Evolutionary conservation across 305 asterid genomes (phyloP).

Genomic region (Fraxinus sp.): DNA sequence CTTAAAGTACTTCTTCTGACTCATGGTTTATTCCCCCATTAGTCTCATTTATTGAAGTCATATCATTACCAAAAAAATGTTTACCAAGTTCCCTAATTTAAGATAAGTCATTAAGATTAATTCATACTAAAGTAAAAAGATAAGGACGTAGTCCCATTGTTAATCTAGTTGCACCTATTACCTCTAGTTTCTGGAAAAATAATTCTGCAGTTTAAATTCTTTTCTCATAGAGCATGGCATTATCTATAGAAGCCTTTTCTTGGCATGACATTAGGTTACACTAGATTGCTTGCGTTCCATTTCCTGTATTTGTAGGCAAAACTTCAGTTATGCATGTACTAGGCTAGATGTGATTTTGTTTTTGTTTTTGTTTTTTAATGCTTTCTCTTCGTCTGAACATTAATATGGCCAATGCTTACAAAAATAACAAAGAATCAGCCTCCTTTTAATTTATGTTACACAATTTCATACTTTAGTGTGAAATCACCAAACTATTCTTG

Average conservation of each 20-base stretch:
- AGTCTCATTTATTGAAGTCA: neutral
- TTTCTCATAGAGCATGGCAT: neutral
- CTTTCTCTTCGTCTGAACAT: neutral
- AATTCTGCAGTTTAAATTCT: neutral
- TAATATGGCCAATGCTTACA: constrained; percentile 5
- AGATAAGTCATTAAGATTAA: neutral
- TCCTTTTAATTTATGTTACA: neutral
- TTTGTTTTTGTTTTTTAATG: neutral
- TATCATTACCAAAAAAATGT: neutral
- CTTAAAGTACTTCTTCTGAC: neutral
- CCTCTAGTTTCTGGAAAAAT: neutral
- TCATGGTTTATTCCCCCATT: neutral
- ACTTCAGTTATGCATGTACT: neutral
- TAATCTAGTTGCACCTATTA: neutral
- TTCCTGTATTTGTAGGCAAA: neutral
- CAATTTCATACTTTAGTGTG: neutral
- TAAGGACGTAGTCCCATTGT: neutral
- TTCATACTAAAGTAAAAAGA: neutral
- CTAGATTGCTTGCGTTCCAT: neutral
- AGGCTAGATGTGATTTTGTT: neutral
- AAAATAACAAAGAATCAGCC: neutral
- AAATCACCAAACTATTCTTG: constrained; percentile 11
- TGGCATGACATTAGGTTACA: neutral
- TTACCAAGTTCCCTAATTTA: neutral
- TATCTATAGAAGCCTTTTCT: neutral